Evolutionary conservation across 441 rosid species (phyloP), one percentile per base, ranked within the genome.

Genomic region (Cnidoscolus chayamansa): DNA sequence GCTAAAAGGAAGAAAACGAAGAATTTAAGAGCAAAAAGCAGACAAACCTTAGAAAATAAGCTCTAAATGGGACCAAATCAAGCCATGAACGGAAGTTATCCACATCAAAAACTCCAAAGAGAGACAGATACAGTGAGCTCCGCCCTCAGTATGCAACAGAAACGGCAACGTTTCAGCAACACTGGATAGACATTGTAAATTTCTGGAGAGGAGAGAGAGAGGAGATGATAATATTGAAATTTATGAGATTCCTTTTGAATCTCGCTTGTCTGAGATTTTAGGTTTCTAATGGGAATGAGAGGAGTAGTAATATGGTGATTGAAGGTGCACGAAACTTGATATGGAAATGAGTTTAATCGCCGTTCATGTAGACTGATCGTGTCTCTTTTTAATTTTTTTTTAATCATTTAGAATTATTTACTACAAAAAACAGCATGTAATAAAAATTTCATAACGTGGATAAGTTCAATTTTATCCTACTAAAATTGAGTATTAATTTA

Each of bases 201-300:
- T 8, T 6, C 45, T 40, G 7, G 45, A 40, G 0, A 40, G 40
- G 40, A 35, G 37, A 16, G 13, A 48, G 2, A 49, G 43, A 72
- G 76, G 31, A 65, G 61, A 54, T 1, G 74, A 60, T 74, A 48
- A 61, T 7, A 61, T 66, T 61, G 68, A 45, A 62, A 72, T 49
- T 2, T 35, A 70, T 54, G 73, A 50, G 70, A 51, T 76, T 83
- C 75, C 63, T 63, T 76, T 73, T 78, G 88, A 80, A 77, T 70
- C 70, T 78, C 64, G 47, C 64, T 55, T 69, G 74, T 78, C 70
- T 63, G 72, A 77, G 73, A 64, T 63, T 86, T 82, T 60, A 84
- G 85, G 87, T 82, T 83, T 73, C 80, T 72, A 73, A 66, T 51
- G 67, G 63, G 73, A 74, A 74, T 60, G 62, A 68, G 45, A 40